Evolutionary conservation across 768 basidiomycete genomes (phyloP), one percentile per base, ranked within the genome.

Genomic region (Phanerochaete carnosa): DNA sequence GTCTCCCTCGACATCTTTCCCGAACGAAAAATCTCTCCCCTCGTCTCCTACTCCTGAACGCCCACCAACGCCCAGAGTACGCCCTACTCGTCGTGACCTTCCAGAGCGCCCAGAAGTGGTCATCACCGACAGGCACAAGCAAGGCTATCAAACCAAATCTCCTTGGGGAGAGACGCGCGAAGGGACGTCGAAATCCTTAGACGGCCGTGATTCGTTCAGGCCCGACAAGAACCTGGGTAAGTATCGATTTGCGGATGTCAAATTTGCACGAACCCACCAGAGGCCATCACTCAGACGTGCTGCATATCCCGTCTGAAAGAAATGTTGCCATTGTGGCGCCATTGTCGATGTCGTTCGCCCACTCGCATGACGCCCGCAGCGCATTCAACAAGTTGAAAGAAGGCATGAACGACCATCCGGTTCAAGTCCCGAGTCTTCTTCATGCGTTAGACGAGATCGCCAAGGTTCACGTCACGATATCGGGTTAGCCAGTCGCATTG

Each of bases 391-490:
- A 51, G 15, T 52, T 71, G 29, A 60, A 68, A 13, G 55, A 64
- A 1, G 61, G 64, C 26, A 58, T 74, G 12, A 63, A 63, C 54
- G 50, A 60, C 13, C 64, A 73, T 28, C 56, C 66, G 4, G 69
- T 71, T 19, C 59, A 64, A 3, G 62, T 73, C n/a, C 73, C 73
- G 0, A 32, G 59, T 3, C 59, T 74, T 23, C 54, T 74, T 57
- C 67, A 63, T 5, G 68, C 63, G 3, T 62, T 74, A n/a, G 68
- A 72, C 30, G 72, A 67, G 16, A 63, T 73, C 5, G 65, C 66
- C 2, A 51, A 60, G 12, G 53, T 72, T 19, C 72, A 73, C 35
- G 70, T 71, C 1, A 68, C 72, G 46, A 65, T 73, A 22, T 57
- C 64, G 16, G 62, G 72, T 72, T 33, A 23, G 60, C 58, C 19